These are phyloP conservation scores for Polyporus arcularius DNA, from an alignment of 768 basidiomycete species.

Conservation along the genomic window DNA sequence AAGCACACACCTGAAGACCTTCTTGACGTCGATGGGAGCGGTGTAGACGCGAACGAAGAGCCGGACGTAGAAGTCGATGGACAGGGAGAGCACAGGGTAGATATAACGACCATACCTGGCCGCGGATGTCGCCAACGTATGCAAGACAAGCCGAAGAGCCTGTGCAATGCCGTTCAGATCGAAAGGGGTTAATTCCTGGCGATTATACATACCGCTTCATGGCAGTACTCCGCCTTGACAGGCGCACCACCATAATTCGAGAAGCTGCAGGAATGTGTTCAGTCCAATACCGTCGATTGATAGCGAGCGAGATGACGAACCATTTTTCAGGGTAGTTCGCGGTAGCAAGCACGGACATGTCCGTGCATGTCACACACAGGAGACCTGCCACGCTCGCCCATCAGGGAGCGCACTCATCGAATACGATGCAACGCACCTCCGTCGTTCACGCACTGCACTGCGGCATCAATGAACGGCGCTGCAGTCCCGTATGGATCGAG, in stretches of 20 bases:
- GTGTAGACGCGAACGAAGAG: conserved; percentile 81
- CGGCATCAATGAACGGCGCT: conserved; percentile 93
- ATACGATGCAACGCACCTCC: conserved; percentile 57
- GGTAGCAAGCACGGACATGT: conserved; percentile 90
- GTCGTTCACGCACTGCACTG: conserved; percentile 85
- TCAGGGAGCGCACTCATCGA: conserved; percentile 37
- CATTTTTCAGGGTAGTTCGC: conserved; percentile 97
- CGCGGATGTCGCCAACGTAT: conserved; percentile 83
- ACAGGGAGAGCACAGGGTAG: conserved; percentile 84
- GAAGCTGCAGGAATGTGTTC: conserved; percentile 51
- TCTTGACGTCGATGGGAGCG: conserved; percentile 83
- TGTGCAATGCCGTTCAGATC: conserved; percentile 31
- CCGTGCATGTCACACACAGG: conserved; percentile 95
- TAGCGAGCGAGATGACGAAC: conserved; percentile 39
- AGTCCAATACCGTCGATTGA: neutral
- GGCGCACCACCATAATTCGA: conserved; percentile 94
- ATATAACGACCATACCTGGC: conserved; percentile 92
- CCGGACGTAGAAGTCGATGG: conserved; percentile 97
- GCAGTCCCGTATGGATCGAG: conserved; percentile 98
- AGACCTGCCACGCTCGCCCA: conserved; percentile 76
- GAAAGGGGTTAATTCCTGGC: neutral
- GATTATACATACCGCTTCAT: conserved; percentile 73
- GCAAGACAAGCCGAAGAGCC: conserved; percentile 91
- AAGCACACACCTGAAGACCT: conserved; percentile 58
- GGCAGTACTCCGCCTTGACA: conserved; percentile 90